Evolutionary conservation across 2,329 filamentous ascomycete species (phyloP), one percentile per base, ranked within the genome.

Genomic region (Biscogniauxia mediterranea): DNA sequence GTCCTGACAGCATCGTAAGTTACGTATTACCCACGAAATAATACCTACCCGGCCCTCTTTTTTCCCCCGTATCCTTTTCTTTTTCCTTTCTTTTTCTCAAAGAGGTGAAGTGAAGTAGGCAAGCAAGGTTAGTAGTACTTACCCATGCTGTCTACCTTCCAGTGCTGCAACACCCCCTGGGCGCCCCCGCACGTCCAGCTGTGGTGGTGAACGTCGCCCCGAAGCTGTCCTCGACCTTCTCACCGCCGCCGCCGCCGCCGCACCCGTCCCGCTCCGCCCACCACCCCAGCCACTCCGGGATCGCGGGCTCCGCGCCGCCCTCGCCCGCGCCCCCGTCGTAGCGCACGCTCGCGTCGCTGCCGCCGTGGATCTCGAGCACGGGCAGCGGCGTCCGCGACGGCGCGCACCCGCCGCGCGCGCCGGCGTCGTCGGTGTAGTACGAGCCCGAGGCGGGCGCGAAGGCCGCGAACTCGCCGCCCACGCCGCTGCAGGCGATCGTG

Each of bases 361-460:
- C 77, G 7, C 81, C 80, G 64, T 83, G 80, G 53, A 83, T 76
- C 57, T 80, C 78, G 0, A 82, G 69, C 1, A 82, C 71, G 0
- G 79, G 78, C 8, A 78, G 60, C 1, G 76, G 75, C 7, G 63
- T 73, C 53, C 72, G 74, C 21, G 71, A 73, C 3, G 78, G 78
- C 20, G 68, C 66, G 68, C 80, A 82, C 3, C 69, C 69, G 23
- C 68, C 66, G 19, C 70, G 61, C 9, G 73, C 66, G 20, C 70
- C 69, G 19, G 70, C 61, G 42, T 77, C 73, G 25, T 80, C 77
- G 1, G 76, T 79, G 64, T 82, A 82, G 66, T 78, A 81, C 0
- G 80, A 72, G 0, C 79, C 79, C 0, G 79, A 80, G 4, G 75
- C 77, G 1, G 79, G 71, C 3, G 80, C 80, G 56, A 81, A 79